Evolutionary conservation across 2,329 filamentous ascomycete species (phyloP).

Genomic region (Fusarium bulbicola): DNA sequence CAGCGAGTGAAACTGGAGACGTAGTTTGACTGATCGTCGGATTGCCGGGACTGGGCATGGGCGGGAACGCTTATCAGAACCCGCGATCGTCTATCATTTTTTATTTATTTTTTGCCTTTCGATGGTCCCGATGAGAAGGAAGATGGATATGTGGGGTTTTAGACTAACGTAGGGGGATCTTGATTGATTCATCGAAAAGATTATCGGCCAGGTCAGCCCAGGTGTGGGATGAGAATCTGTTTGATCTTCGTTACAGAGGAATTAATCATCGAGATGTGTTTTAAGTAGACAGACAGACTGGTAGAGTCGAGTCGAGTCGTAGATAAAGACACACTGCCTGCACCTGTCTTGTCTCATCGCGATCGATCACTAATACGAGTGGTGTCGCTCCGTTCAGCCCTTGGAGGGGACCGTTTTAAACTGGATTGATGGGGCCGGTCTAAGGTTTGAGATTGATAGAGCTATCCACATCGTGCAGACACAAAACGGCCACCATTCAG

Average conservation of each 20-base stretch:
- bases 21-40: constrained; percentile 14
- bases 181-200: constrained; percentile 3
- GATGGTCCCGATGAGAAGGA: constrained; percentile 26
- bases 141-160: constrained; percentile 20
- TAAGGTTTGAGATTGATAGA: background rate
- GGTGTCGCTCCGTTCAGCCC: constrained; percentile 16
- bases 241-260: constrained; percentile 27
- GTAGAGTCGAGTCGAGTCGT: background rate
- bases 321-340: background rate
- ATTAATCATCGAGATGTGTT: constrained; percentile 18
- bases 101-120: background rate
- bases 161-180: background rate
- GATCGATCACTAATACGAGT: constrained; percentile 15
- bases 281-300: background rate
- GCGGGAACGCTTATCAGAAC: constrained; percentile 23
- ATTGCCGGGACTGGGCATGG: background rate
- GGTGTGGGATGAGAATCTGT: constrained; percentile 25
- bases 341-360: constrained; percentile 12
- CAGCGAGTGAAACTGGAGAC: constrained; percentile 3
- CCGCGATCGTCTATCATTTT: constrained; percentile 16
- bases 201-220: constrained; percentile 4
- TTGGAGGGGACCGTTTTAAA: constrained; percentile 36
- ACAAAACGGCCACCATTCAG: constrained; percentile 21
- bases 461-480: constrained; percentile 2
- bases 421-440: constrained; percentile 4